Base-by-base conservation (phyloP, 179 eudicot species). In the Camellia oleifera region DNA sequence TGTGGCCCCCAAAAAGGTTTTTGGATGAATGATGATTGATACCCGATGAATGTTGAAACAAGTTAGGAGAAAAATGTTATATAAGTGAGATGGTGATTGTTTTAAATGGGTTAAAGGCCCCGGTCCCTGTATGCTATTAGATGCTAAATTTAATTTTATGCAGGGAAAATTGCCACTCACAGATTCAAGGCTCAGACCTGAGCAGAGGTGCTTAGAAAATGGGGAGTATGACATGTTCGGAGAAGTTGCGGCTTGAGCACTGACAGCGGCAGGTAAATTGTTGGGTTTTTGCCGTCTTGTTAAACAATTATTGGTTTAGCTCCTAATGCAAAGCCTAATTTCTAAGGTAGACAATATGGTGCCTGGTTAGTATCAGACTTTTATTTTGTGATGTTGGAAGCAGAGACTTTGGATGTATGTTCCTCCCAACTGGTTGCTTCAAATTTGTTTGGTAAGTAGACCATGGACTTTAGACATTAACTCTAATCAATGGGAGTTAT, bases 201-300 rank as follows among this genome's bases (percentile, higher is more conserved):
- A 91, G 72, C 94, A 91, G 73, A 83, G 90, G 79, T 87, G 89
- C 87, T 83, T 90, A 45, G 94, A 89, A 77, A 90, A 90, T 74
- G 94, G 94, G 48, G 90, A 89, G 67, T 89, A 83, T 80, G 92
- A 89, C 75, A 86, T 77, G 91, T 80, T 82, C 87, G 3, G 94
- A 91, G 81, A 91, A 91, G 81, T 82, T 91, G 62, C 82, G 94
- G 45, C 78, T 91, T 7, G 94, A 91, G 90, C 92, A 91, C 82
- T 78, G 90, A 77, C 94, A 91, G 77, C 91, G 98, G 65, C 98
- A 94, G 98, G 98, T 93, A 88, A 69, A 15, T 63, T 4, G 20
- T 81, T 52, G 42, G 6, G 4, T 79, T 62, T 52, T 20, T 3
- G 15, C 56, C 26, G 4, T 70, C 81, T 57, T 4, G 54, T 52